These are phyloP conservation scores for Trichopus zeylanicus DNA, from an alignment of 116 monocot genomes.

Conservation along the genomic window DNA sequence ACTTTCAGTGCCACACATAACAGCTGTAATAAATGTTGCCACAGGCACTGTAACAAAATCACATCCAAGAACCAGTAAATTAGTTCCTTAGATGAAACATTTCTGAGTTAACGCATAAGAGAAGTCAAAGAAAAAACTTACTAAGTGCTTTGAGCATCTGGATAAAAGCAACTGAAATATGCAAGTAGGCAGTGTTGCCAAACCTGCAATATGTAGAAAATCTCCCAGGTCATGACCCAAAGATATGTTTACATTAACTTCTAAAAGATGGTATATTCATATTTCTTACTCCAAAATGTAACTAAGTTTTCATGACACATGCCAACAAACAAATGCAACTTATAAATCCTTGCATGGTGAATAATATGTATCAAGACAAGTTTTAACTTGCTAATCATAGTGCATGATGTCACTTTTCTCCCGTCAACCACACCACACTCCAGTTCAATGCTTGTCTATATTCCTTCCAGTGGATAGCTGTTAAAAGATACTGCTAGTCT, in stretches of 20 bases:
- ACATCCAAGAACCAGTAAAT: not conserved
- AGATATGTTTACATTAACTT: not conserved
- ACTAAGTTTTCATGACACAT: too few relatives aligned
- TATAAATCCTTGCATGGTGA: too few relatives aligned
- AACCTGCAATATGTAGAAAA: constrained; percentile 22
- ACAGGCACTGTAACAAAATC: constrained; percentile 29
- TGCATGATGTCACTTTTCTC: too few relatives aligned
- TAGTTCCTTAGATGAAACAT: not conserved
- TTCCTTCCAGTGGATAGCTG: too few relatives aligned
- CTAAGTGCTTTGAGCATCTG: constrained; percentile 58
- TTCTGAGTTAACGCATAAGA: not conserved
- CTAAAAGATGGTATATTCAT: too few relatives aligned
- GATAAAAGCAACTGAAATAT: constrained; percentile 55
- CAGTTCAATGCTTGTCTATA: too few relatives aligned
- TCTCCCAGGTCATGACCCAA: not conserved
- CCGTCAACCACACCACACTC: too few relatives aligned
- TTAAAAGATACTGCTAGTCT: too few relatives aligned
- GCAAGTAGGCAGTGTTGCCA: constrained; percentile 53
- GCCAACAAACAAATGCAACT: too few relatives aligned
- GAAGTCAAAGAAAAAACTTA: constrained; percentile 13
- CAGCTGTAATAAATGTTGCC: constrained; percentile 71
- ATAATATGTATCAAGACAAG: too few relatives aligned
- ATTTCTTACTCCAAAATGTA: too few relatives aligned
- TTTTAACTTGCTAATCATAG: too few relatives aligned
- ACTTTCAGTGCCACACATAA: constrained; percentile 84